These are phyloP conservation scores for Fusarium oligoseptatum DNA, from an alignment of 2,329 filamentous ascomycete species.

Conservation along the genomic window DNA sequence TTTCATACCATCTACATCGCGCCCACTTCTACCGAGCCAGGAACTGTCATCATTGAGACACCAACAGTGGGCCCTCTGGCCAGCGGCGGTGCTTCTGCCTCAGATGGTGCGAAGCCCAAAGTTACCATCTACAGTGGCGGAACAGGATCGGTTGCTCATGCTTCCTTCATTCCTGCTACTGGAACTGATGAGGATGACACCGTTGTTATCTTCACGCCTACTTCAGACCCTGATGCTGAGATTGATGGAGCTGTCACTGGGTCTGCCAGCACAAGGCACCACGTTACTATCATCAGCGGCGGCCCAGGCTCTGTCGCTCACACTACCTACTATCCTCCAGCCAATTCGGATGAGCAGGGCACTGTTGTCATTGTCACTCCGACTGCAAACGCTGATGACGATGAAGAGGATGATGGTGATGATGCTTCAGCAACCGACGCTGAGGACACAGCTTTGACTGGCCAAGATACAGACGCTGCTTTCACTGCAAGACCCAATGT, in stretches of 20 bases:
- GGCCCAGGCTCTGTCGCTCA: not conserved
- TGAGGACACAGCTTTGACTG: not conserved
- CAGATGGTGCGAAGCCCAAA: slow-evolving; percentile 9
- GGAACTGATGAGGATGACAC: slow-evolving; percentile 6
- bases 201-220: slow-evolving; percentile 9
- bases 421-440: not conserved
- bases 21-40: slow-evolving; percentile 4
- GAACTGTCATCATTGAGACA: slow-evolving; percentile 19
- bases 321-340: not conserved
- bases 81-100: not conserved
- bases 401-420: not conserved
- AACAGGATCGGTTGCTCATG: not conserved
- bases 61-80: not conserved
- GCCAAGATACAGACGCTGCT: not conserved
- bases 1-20: slow-evolving; percentile 18
- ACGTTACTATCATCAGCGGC: slow-evolving; percentile 11
- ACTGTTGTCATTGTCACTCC: slow-evolving; percentile 9
- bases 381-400: not conserved
- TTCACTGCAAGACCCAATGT: not conserved
- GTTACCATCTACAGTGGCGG: slow-evolving; percentile 13
- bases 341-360: slow-evolving; percentile 4
- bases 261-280: not conserved
- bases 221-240: not conserved
- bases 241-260: not conserved
- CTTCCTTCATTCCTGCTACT: not conserved